These are phyloP conservation scores for Cyathus striatus DNA, from an alignment of 768 basidiomycete species.

Conservation along the genomic window DNA sequence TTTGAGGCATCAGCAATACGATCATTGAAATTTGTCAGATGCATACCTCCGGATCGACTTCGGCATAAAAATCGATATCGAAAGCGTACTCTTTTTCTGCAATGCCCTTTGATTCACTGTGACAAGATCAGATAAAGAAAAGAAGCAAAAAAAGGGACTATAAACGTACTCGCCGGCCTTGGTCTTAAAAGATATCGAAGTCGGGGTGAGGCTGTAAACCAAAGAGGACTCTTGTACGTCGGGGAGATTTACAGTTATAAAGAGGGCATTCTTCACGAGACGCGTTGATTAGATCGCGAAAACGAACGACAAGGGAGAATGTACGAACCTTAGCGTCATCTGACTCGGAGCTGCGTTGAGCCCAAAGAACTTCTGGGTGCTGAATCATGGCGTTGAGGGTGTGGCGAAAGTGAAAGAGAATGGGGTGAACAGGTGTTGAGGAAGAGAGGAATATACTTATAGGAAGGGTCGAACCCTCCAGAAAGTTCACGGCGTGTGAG, in stretches of 20 bases:
- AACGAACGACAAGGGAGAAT: slow-evolving; percentile 4
- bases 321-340: slow-evolving; percentile 60
- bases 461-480: slow-evolving; percentile 31
- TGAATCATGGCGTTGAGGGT: slow-evolving; percentile 29
- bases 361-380: slow-evolving; percentile 93
- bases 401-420: slow-evolving; percentile 5
- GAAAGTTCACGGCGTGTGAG: slow-evolving; percentile 26
- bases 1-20: slow-evolving; percentile 1
- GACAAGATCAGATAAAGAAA: slow-evolving; percentile 1
- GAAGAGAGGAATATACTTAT: slow-evolving; percentile 12
- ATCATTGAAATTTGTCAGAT: neutral
- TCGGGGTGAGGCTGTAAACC: slow-evolving; percentile 53
- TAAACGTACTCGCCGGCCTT: slow-evolving; percentile 54
- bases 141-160: slow-evolving; percentile 3
- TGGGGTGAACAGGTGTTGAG: slow-evolving; percentile 11
- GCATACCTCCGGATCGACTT: slow-evolving; percentile 74
- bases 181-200: slow-evolving; percentile 60
- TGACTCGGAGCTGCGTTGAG: slow-evolving; percentile 76
- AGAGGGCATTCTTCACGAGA: slow-evolving; percentile 73
- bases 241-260: slow-evolving; percentile 79
- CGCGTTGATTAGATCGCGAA: slow-evolving; percentile 13
- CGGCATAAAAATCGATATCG: slow-evolving; percentile 67
- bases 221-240: slow-evolving; percentile 59
- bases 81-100: slow-evolving; percentile 69
- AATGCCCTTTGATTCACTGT: slow-evolving; percentile 32